These are phyloP conservation scores for Phaeosphaeria sp. DNA, from an alignment of 2,329 filamentous ascomycete species.

Conservation along the genomic window DNA sequence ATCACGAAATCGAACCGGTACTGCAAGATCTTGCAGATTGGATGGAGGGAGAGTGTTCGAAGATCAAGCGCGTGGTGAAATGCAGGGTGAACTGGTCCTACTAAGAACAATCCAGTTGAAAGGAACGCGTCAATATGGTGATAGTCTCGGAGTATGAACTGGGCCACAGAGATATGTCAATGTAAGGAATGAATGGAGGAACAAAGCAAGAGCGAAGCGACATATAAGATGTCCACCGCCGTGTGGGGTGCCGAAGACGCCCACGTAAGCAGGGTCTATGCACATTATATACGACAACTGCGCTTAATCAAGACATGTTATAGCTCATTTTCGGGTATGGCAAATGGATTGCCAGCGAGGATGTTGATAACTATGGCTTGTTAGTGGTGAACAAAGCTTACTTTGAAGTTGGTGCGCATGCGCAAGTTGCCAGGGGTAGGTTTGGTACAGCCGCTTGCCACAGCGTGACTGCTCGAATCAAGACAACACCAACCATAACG, in stretches of 20 bases:
- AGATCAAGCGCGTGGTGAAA: neutral
- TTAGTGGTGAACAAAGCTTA: neutral
- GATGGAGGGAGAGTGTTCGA: neutral
- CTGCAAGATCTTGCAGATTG: neutral
- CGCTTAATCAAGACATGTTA: neutral
- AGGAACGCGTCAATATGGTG: too few species aligned
- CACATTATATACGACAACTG: neutral
- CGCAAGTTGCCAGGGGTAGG: too few species aligned
- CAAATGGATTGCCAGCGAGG: neutral
- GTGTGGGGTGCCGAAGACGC: neutral
- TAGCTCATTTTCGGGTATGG: neutral
- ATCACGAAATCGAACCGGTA: too few species aligned
- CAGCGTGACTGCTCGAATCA: too few species aligned
- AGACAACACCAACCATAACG: too few species aligned
- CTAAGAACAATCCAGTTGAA: too few species aligned
- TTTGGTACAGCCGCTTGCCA: too few species aligned
- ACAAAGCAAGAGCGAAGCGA: neutral
- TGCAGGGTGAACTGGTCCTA: neutral
- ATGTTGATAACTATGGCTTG: neutral
- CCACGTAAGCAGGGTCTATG: neutral
- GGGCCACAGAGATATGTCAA: neutral
- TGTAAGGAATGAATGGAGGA: neutral
- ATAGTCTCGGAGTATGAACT: too few species aligned
- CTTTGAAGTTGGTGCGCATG: neutral
- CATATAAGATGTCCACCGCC: neutral